These are phyloP conservation scores for Schizophyllum amplum DNA, from an alignment of 1,284 basidiomycete genomes.

Conservation along the genomic window DNA sequence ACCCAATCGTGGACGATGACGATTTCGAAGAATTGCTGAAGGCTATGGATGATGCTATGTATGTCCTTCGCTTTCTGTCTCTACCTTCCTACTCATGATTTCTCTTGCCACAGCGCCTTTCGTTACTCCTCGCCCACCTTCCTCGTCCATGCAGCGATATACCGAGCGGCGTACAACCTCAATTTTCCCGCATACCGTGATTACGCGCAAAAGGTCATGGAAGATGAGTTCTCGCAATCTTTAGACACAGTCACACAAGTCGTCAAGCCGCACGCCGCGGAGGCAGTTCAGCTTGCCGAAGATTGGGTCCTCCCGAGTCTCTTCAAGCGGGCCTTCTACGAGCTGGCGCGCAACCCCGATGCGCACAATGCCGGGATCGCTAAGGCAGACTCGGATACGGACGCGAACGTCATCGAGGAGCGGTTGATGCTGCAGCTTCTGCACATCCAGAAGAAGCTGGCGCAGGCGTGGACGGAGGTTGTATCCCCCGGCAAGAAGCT, in stretches of 20 bases:
- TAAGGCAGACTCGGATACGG: neutral
- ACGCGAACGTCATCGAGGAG: neutral
- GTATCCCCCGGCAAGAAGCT: neutral
- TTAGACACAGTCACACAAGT: neutral
- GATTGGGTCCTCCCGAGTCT: constrained; percentile 9
- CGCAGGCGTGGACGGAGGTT: constrained; percentile 1
- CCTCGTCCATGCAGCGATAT: constrained; percentile 9
- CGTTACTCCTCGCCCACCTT: constrained; percentile 9
- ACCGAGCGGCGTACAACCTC: constrained; percentile 8
- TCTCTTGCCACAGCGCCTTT: constrained; percentile 2
- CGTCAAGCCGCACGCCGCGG: constrained; percentile 1
- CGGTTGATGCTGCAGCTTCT: neutral
- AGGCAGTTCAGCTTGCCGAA: constrained; percentile 20
- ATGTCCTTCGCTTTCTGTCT: constrained; percentile 10
- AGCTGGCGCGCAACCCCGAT: constrained; percentile 20
- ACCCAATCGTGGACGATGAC: constrained; percentile 13
- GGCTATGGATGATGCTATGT: constrained; percentile 30
- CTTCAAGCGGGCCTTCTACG: constrained; percentile 29
- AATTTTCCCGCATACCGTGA: constrained; percentile 5
- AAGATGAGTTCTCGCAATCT: constrained; percentile 2
- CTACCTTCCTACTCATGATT: neutral
- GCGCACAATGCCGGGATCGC: neutral
- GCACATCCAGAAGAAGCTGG: constrained; percentile 5
- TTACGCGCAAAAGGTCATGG: constrained; percentile 7
- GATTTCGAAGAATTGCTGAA: constrained; percentile 28